Evolutionary conservation across 179 eudicot genomes (phyloP).

Genomic region (Carnegiea gigantea): DNA sequence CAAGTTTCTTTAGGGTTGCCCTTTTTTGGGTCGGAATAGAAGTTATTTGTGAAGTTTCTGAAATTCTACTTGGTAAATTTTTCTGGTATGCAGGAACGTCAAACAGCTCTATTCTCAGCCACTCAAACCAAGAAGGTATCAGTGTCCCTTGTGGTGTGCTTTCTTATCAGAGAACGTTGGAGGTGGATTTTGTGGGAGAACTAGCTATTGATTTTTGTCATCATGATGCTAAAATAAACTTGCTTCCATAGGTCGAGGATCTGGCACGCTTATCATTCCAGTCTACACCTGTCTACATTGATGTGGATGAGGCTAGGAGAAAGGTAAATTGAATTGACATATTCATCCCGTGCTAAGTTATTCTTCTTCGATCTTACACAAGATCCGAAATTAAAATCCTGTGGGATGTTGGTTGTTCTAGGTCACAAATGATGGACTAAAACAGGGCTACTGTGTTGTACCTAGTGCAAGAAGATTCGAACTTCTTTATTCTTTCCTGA

Average conservation of each 20-base stretch:
- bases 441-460: slow-evolving; percentile 83
- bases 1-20: neutral
- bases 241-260: slow-evolving; percentile 65
- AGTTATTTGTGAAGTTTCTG: slow-evolving; percentile 2
- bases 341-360: neutral
- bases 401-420: slow-evolving; percentile 28
- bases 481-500: slow-evolving; percentile 78
- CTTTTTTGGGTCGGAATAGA: neutral
- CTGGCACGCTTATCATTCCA: slow-evolving; percentile 86
- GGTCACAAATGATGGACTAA: slow-evolving; percentile 92
- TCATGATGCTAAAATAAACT: neutral
- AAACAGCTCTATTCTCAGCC: slow-evolving; percentile 93
- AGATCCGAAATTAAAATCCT: neutral
- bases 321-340: slow-evolving; percentile 41
- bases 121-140: slow-evolving; percentile 92
- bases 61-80: neutral
- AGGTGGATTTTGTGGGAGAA: neutral
- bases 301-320: slow-evolving; percentile 78
- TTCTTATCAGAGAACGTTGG: neutral
- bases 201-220: neutral
- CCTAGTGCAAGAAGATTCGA: slow-evolving; percentile 74
- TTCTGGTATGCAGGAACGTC: slow-evolving; percentile 59
- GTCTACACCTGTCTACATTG: slow-evolving; percentile 64
- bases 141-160: neutral
- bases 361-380: neutral